phyloP scores from a whole-genome alignment of 2,329 filamentous ascomycete genomes.

The Parastagonospora nodorum region DNA sequence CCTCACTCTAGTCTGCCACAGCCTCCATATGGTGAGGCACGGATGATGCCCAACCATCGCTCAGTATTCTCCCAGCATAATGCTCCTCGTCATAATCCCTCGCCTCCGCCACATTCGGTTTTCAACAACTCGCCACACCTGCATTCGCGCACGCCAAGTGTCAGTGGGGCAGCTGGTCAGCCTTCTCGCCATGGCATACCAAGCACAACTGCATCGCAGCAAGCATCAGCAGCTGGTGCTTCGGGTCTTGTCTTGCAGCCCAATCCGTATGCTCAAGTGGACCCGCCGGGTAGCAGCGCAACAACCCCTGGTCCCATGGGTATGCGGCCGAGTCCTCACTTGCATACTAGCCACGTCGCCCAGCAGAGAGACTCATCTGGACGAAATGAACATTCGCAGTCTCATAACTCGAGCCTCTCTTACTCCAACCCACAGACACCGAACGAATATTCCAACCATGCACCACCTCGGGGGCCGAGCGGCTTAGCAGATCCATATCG shows the following conservation, averaged over 20 bases:
- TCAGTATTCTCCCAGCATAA: conserved; percentile 43
- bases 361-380: conserved; percentile 34
- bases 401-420: conserved; percentile 33
- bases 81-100: conserved; percentile 36
- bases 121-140: conserved; percentile 42
- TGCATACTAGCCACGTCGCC: conserved; percentile 35
- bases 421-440: conserved; percentile 44
- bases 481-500: conserved; percentile 35
- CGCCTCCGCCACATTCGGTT: conserved; percentile 36
- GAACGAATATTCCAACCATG: conserved; percentile 32
- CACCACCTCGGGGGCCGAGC: conserved; percentile 28
- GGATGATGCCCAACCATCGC: conserved; percentile 33
- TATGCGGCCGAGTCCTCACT: conserved; percentile 44
- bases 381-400: conserved; percentile 41
- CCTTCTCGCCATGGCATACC: conserved; percentile 30
- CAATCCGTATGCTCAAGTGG: conserved; percentile 45
- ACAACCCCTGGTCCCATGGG: conserved; percentile 39
- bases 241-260: conserved; percentile 41
- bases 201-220: conserved; percentile 24
- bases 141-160: conserved; percentile 42
- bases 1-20: conserved; percentile 35
- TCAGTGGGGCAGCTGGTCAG: conserved; percentile 34
- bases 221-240: conserved; percentile 22
- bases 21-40: conserved; percentile 25
- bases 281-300: conserved; percentile 35